Conservation (phyloP, 2,329 filamentous ascomycete species). For the Xylariaceae sp. region DNA sequence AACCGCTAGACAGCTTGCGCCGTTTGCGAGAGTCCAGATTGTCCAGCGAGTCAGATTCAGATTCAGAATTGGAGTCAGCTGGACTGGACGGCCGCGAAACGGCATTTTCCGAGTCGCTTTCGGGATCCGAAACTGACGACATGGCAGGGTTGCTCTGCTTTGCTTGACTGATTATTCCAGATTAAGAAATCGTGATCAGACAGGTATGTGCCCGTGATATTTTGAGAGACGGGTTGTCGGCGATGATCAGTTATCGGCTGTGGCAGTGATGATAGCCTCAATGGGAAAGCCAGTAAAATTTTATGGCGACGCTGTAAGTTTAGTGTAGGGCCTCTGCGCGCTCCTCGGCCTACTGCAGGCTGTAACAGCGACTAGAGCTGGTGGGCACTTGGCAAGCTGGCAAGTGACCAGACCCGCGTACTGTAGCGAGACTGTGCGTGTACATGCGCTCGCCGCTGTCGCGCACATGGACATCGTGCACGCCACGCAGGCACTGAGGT, state of each 20-base stretch:
- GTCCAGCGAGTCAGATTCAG: constrained; percentile 40
- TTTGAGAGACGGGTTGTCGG: neutral
- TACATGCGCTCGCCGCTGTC: neutral
- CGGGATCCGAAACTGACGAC: constrained; percentile 15
- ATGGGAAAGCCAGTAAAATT: constrained; percentile 12
- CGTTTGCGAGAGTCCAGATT: constrained; percentile 36
- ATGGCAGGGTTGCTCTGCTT: constrained; percentile 1
- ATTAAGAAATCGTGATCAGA: neutral
- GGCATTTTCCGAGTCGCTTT: constrained; percentile 25
- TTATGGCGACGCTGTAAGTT: constrained; percentile 12
- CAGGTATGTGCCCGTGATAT: neutral
- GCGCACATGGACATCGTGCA: neutral
- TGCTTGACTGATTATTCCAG: neutral
- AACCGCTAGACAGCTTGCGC: constrained; percentile 28
- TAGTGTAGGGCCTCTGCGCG: neutral
- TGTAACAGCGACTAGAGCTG: neutral
- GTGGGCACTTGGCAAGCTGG: neutral
- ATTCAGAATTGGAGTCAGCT: constrained; percentile 23
- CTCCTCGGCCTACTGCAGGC: neutral
- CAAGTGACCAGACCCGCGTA: neutral
- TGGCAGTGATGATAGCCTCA: neutral
- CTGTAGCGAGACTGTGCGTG: neutral
- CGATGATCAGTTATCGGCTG: neutral
- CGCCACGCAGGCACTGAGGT: neutral
- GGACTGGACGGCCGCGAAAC: constrained; percentile 21